Percentiles rank a stretch among this genome's conserved stretches.
phyloP scores from a whole-genome alignment of 2,329 filamentous ascomycete genomes.

The Fusarium pseudonygamai region DNA sequence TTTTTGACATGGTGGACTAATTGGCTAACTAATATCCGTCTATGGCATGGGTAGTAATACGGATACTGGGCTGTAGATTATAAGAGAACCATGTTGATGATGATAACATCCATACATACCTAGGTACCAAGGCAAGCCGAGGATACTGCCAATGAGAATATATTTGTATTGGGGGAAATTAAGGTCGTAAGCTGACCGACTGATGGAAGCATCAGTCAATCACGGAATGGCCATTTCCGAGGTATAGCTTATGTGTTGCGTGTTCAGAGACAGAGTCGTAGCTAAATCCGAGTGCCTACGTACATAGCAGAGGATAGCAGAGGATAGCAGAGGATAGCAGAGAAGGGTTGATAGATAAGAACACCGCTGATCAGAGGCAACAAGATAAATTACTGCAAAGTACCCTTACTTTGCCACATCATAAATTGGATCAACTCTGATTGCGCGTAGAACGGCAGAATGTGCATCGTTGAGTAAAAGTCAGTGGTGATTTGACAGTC shows the following conservation, averaged over 20 bases:
- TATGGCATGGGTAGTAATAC: neutral
- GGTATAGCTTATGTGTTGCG: neutral
- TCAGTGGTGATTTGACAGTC: conserved; percentile 14
- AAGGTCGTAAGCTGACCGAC: neutral
- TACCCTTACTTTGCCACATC: conserved; percentile 12
- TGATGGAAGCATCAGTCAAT: neutral
- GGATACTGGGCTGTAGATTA: neutral
- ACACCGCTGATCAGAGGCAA: neutral
- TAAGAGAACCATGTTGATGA: neutral
- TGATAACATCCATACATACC: neutral
- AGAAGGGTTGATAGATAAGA: neutral
- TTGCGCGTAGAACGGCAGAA: neutral
- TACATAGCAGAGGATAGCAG: neutral
- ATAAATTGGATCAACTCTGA: neutral
- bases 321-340: neutral
- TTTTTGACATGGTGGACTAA: conserved; percentile 5
- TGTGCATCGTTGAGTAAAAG: neutral
- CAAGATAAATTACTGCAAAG: neutral
- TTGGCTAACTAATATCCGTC: conserved; percentile 1
- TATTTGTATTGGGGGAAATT: neutral
- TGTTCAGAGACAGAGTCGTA: neutral
- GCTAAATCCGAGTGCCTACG: neutral
- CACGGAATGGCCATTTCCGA: conserved; percentile 1
- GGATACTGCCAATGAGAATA: neutral
- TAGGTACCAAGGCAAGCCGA: neutral